Conservation (phyloP, 2,329 filamentous ascomycete genomes). For the Rugonectria rugulosa region DNA sequence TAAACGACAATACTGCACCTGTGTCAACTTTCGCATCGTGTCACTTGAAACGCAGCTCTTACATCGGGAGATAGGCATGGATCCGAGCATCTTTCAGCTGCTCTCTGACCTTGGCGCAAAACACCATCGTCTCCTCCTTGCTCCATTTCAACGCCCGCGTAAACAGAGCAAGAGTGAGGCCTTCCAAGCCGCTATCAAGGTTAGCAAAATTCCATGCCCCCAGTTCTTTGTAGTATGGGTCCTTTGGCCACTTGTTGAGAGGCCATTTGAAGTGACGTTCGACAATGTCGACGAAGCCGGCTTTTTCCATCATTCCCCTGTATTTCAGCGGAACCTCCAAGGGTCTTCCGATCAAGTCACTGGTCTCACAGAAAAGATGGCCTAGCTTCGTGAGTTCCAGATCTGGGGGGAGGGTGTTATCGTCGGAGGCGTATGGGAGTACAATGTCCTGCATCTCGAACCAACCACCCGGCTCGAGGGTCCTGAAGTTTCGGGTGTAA, state of each 20-base stretch:
- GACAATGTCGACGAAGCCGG: conserved; percentile 3
- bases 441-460: conserved; percentile 17
- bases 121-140: conserved; percentile 5
- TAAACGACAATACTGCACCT: conserved; percentile 15
- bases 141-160: conserved; percentile 12
- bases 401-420: background rate
- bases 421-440: conserved; percentile 6
- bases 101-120: background rate
- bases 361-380: background rate
- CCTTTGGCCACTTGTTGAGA: conserved; percentile 10
- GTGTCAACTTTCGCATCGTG: too few relatives aligned
- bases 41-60: too few relatives aligned
- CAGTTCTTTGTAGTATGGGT: conserved; percentile 7
- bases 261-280: conserved; percentile 17
- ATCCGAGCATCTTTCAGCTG: conserved; percentile 6
- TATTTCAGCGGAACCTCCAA: background rate
- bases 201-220: conserved; percentile 13
- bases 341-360: background rate
- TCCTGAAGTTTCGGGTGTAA: background rate
- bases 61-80: conserved; percentile 16
- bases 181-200: conserved; percentile 12
- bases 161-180: conserved; percentile 6
- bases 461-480: conserved; percentile 10
- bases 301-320: background rate
- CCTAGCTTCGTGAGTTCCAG: background rate